Evolutionary conservation across 2,329 filamentous ascomycete species (phyloP), one percentile per base, ranked within the genome.

Genomic region (Xylaria sp.): DNA sequence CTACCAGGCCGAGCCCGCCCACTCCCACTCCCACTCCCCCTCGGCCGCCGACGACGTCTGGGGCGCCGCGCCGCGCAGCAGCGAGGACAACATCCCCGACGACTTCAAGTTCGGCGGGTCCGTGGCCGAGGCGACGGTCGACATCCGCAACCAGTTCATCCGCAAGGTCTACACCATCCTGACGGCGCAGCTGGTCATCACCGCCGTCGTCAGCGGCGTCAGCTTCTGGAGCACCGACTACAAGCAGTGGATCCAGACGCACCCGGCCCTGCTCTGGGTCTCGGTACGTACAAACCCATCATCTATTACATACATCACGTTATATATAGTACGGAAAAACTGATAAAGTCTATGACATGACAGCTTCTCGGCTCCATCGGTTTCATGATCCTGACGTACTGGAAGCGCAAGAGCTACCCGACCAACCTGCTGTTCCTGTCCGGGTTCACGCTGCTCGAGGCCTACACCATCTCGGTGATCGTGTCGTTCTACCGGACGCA

Each of bases 71-170:
- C 86, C 91, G 47, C 86, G 92, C 66, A 83, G 81, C 70, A 92
- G 92, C 73, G 86, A 92, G 69, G 93, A 97, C 75, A 95, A 97
- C 69, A 72, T 97, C 41, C 93, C 93, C 1, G 93, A 97, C 77
- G 93, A 97, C 75, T 97, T 97, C 85, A 97, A 97, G 90, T 97
- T 96, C 70, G 94, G 93, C 65, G 92, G 92, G 58, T 91, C 88
- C 17, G 92, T 97, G 55, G 88, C 92, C 63, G 94, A 97, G 78
- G 93, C 91, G 43, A 96, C 92, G 18, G 81, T 97, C 69, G 92
- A 96, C 68, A 96, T 99, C 71, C 90, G 93, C 65, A 96, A 97
- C 86, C 90, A 94, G 75, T 99, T 97, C 74, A 82, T 96, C 66
- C 88, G 92, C 75, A 97, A 97, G 80, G 94, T 99, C 70, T 99